These are phyloP conservation scores for Dictyostelium brefeldianum DNA, from an alignment of 78 protist species.

Conservation along the genomic window DNA sequence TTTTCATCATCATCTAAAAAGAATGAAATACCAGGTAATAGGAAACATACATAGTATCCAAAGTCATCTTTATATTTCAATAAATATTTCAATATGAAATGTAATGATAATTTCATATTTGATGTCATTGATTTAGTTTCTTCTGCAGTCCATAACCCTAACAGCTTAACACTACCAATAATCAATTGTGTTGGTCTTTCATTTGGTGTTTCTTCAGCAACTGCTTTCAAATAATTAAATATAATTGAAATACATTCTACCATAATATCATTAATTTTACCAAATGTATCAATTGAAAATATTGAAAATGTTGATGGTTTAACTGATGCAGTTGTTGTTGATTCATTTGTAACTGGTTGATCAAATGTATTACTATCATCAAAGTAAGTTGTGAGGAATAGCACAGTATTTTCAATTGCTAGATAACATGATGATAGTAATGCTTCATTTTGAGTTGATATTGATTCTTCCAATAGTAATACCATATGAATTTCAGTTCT, in stretches of 20 bases:
- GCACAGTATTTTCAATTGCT: slow-evolving; percentile 1
- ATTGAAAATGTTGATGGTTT: background rate
- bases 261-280: slow-evolving; percentile 11
- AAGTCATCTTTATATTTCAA: slow-evolving; percentile 3
- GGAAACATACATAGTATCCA: slow-evolving; percentile 28
- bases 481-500: slow-evolving; percentile 61
- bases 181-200: slow-evolving; percentile 20
- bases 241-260: slow-evolving; percentile 34
- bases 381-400: background rate
- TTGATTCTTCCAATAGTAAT: background rate
- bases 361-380: slow-evolving; percentile 25
- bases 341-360: background rate
- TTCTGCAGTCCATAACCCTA: slow-evolving; percentile 37
- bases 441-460: background rate
- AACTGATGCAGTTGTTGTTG: background rate
- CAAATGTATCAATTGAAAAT: slow-evolving; percentile 37
- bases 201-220: slow-evolving; percentile 26
- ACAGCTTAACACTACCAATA: background rate
- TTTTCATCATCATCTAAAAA: background rate
- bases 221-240: slow-evolving; percentile 30
- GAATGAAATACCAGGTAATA: slow-evolving; percentile 43
- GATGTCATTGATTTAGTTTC: slow-evolving; percentile 16
- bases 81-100: background rate
- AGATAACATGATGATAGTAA: slow-evolving; percentile 20
- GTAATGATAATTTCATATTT: background rate